Base-by-base conservation (phyloP, 2,329 filamentous ascomycete species). In the Fusarium sp. region DNA sequence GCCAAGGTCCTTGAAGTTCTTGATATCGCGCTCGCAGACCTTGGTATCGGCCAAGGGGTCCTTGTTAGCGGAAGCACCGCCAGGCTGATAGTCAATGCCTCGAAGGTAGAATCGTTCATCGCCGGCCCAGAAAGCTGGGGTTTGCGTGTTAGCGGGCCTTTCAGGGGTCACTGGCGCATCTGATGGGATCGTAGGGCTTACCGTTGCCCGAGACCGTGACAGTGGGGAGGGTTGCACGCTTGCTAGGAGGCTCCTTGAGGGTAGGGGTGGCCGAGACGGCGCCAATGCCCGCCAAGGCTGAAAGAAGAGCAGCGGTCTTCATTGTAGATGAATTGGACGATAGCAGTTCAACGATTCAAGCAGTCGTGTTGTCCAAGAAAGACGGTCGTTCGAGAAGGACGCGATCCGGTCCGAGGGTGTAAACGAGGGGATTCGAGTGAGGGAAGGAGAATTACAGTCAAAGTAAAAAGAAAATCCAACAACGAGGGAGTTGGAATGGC, bases 1-100 rank as follows among this genome's bases (percentile, higher is more conserved):
- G 58, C 95, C 94, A 60, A 98, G 88, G 76, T 94, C 89, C 86
- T 94, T 90, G 90, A 98, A 97, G 81, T 94, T 87, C 61, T 85
- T 84, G 77, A 98, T 93, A 80, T 97, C 94, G 74, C 95, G 93
- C 82, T 90, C 88, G 89, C 95, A 98, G 79, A 88, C 84, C 5
- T 83, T 83, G 27, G 86, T 80, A 78, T 97, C 92, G 71, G 93
- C 91, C 62, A 98, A 92, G 70, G 95, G 94, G 80, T 98, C 95
- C n/a, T 77, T 62, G 76, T 86, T 85, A 70, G 82, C 82, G 4
- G 88, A 87, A 31, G 88, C 87, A 72, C 89, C 89, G 70, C 89
- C 89, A n/a, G 89, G 89, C 80, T 91, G 89, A 82, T 91, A 91
- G 82, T 90, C 89, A 57, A 91, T 86, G 72, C 89, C 89, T 31